phyloP scores from a whole-genome alignment of 2,329 filamentous ascomycete genomes.

The Trematosphaeria pertusa region DNA sequence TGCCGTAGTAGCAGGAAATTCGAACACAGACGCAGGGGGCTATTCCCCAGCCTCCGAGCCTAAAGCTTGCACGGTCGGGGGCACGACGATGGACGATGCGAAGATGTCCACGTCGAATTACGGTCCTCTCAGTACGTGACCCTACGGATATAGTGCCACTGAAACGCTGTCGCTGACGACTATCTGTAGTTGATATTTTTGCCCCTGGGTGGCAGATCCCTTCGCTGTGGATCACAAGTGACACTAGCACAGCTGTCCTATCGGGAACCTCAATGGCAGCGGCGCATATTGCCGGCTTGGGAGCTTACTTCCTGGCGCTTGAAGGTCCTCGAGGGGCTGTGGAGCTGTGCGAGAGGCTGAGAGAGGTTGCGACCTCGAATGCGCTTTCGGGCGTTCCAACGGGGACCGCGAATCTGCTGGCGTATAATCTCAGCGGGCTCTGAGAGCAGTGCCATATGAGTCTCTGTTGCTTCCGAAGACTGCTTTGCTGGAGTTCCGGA shows the following conservation, averaged over 20 bases:
- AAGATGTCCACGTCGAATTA: constrained; percentile 20
- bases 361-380: constrained; percentile 17
- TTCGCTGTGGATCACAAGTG: constrained; percentile 51
- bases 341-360: constrained; percentile 16
- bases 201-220: constrained; percentile 43
- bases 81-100: constrained; percentile 16
- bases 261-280: constrained; percentile 29
- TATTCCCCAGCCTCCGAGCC: constrained; percentile 38
- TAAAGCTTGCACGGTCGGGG: constrained; percentile 40
- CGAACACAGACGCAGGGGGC: constrained; percentile 23
- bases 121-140: constrained; percentile 15
- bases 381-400: constrained; percentile 14
- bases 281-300: constrained; percentile 31
- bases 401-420: constrained; percentile 21
- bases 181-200: constrained; percentile 34
- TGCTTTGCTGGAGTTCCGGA: too few species aligned
- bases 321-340: constrained; percentile 25
- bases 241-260: constrained; percentile 17
- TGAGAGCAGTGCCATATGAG: too few species aligned
- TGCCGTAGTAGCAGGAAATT: constrained; percentile 37
- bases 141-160: constrained; percentile 9
- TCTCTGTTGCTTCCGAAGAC: too few species aligned
- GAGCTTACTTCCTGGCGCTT: constrained; percentile 24
- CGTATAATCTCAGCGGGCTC: constrained; percentile 20
- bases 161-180: not conserved